Evolutionary conservation across 1,284 basidiomycete species (phyloP).

Genomic region (Cystobasidiaceae sp.): DNA sequence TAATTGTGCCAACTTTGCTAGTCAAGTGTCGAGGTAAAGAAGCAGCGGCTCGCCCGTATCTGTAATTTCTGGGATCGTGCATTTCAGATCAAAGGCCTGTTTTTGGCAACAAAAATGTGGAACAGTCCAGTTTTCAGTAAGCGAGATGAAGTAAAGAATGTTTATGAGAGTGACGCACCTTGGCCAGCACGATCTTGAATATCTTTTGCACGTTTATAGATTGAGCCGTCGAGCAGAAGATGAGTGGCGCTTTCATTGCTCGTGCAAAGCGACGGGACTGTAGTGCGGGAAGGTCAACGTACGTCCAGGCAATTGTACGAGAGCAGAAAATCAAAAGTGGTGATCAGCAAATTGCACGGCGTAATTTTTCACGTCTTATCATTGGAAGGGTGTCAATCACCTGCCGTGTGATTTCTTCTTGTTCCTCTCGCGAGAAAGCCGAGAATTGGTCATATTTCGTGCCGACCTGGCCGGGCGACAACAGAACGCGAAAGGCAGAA

Average conservation of each 20-base stretch:
- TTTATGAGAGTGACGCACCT: slow-evolving; percentile 44
- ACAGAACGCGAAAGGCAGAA: not conserved
- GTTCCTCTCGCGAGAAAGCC: slow-evolving; percentile 91
- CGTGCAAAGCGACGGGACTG: slow-evolving; percentile 91
- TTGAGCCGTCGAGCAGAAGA: slow-evolving; percentile 96
- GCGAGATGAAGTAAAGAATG: slow-evolving; percentile 43
- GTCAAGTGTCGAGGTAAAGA: slow-evolving; percentile 79
- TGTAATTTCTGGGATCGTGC: slow-evolving; percentile 93
- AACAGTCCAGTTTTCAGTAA: too few species aligned
- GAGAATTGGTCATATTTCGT: slow-evolving; percentile 97
- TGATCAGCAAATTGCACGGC: not conserved
- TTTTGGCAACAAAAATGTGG: slow-evolving; percentile 51
- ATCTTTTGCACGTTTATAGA: slow-evolving; percentile 96
- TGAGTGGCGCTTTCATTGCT: slow-evolving; percentile 96
- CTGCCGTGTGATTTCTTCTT: slow-evolving; percentile 98
- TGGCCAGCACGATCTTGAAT: slow-evolving; percentile 91
- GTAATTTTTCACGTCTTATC: too few species aligned
- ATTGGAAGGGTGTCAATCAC: slow-evolving; percentile 48
- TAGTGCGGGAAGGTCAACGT: slow-evolving; percentile 14
- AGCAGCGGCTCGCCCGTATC: slow-evolving; percentile 87
- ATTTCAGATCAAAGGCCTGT: slow-evolving; percentile 77
- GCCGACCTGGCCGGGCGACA: slow-evolving; percentile 53
- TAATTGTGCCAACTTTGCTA: too few species aligned
- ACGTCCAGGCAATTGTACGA: not conserved
- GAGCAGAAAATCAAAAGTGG: not conserved